These are phyloP conservation scores for Tagetes patula DNA, from an alignment of 129 eudicot genomes.

Conservation along the genomic window DNA sequence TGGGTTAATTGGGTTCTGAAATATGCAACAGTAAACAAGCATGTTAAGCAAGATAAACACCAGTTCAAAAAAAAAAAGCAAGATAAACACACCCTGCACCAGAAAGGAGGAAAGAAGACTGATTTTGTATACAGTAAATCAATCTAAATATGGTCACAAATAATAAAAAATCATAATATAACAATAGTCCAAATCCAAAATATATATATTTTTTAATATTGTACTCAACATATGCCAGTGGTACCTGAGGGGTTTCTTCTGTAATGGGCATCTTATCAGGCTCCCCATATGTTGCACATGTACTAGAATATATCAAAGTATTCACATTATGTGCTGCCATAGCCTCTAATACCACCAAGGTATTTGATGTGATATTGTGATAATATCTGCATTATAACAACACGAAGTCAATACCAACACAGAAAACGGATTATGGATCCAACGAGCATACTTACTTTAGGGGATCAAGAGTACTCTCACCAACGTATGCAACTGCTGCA, in stretches of 20 bases:
- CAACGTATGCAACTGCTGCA: slow-evolving; percentile 97
- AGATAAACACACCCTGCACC: background rate
- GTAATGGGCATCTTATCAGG: slow-evolving; percentile 96
- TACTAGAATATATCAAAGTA: slow-evolving; percentile 88
- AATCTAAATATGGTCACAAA: background rate
- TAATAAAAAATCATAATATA: background rate
- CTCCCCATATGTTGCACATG: slow-evolving; percentile 96
- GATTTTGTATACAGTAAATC: background rate
- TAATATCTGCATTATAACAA: slow-evolving; percentile 57
- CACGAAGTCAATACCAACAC: background rate
- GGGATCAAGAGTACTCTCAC: slow-evolving; percentile 89
- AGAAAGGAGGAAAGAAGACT: background rate
- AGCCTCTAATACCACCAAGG: slow-evolving; percentile 70
- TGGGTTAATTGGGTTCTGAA: slow-evolving; percentile 57
- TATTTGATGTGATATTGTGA: slow-evolving; percentile 90
- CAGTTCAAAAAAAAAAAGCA: too few relatives aligned
- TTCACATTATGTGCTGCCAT: slow-evolving; percentile 75
- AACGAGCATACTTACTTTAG: slow-evolving; percentile 43
- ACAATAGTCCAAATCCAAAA: background rate
- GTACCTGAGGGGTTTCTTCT: slow-evolving; percentile 86
- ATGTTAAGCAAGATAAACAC: slow-evolving; percentile 11
- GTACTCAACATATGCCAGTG: slow-evolving; percentile 2
- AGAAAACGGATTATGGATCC: background rate
- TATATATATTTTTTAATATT: background rate
- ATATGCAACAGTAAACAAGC: slow-evolving; percentile 26